Conservation (phyloP, 192 early-diverging fungal species). For the Glomus cerebriforme region DNA sequence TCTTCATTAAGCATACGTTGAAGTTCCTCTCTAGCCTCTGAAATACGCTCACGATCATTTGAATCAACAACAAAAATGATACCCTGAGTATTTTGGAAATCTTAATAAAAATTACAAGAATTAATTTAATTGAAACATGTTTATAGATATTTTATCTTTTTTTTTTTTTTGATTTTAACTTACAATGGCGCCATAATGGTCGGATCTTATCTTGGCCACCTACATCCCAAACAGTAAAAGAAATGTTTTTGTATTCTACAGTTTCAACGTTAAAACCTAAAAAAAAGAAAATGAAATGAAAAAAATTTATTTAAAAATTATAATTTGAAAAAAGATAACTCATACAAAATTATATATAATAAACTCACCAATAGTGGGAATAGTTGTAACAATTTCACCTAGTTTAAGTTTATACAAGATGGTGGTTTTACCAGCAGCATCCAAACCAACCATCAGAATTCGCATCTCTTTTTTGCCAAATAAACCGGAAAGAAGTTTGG, state of each 20-base stretch:
- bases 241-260: conserved; percentile 98
- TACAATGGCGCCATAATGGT: conserved; percentile 97
- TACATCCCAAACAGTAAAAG: conserved; percentile 98
- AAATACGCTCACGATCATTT: conserved; percentile 93
- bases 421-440: conserved; percentile 98
- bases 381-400: conserved; percentile 98
- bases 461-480: conserved; percentile 96
- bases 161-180: conserved; percentile 36
- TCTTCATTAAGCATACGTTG: conserved; percentile 95
- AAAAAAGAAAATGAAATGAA: too few relatives aligned
- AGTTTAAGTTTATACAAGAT: conserved; percentile 99
- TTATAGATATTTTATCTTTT: too few relatives aligned
- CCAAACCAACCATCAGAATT: conserved; percentile 94
- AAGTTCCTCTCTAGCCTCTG: conserved; percentile 92
- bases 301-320: neutral
- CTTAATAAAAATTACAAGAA: conserved; percentile 40
- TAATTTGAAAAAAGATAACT: neutral
- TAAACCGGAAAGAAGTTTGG: conserved; percentile 71
- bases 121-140: too few relatives aligned
- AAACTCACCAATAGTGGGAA: conserved; percentile 92
- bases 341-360: neutral
- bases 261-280: conserved; percentile 97
- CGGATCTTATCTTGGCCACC: conserved; percentile 99
- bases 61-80: conserved; percentile 98
- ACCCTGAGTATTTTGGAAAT: conserved; percentile 96